Percentiles rank a stretch among this genome's conserved stretches.
phyloP scores from a whole-genome alignment of 495 filamentous ascomycete species.

The Emericellopsis terricola region DNA sequence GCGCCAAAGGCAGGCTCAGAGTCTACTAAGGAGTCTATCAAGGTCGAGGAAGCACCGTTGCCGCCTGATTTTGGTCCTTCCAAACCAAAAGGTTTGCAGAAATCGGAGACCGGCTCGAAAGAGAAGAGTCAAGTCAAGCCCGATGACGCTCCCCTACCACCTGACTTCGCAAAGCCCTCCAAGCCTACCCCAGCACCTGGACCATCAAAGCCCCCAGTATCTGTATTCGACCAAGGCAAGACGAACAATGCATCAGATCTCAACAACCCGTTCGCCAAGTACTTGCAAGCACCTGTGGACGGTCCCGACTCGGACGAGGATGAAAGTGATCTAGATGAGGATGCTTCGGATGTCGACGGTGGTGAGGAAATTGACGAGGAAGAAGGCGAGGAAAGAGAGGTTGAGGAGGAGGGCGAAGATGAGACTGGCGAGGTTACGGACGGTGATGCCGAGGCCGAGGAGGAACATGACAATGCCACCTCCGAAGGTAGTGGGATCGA shows the following conservation, averaged over 20 bases:
- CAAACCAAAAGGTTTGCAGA: too few relatives aligned
- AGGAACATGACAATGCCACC: constrained; percentile 21
- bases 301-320: constrained; percentile 10
- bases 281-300: too few relatives aligned
- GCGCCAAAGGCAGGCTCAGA: constrained; percentile 9
- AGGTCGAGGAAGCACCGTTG: neutral
- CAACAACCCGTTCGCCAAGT: too few relatives aligned
- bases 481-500: constrained; percentile 45
- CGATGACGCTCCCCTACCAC: constrained; percentile 23
- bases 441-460: constrained; percentile 21
- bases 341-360: too few relatives aligned
- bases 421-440: constrained; percentile 22
- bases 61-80: neutral
- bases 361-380: too few relatives aligned
- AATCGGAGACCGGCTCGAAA: too few relatives aligned
- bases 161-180: constrained; percentile 14
- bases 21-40: neutral
- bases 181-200: constrained; percentile 5
- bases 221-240: too few relatives aligned
- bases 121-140: too few relatives aligned
- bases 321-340: constrained; percentile 13
- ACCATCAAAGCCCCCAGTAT: neutral
- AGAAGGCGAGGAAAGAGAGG: constrained; percentile 12
- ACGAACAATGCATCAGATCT: constrained; percentile 13
- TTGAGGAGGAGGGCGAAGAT: constrained; percentile 15